A percentile compares a stretch with the other conserved stretches of the same genome.
phyloP scores from a whole-genome alignment of 2,329 filamentous ascomycete genomes.

The Nothopassalora personata region DNA sequence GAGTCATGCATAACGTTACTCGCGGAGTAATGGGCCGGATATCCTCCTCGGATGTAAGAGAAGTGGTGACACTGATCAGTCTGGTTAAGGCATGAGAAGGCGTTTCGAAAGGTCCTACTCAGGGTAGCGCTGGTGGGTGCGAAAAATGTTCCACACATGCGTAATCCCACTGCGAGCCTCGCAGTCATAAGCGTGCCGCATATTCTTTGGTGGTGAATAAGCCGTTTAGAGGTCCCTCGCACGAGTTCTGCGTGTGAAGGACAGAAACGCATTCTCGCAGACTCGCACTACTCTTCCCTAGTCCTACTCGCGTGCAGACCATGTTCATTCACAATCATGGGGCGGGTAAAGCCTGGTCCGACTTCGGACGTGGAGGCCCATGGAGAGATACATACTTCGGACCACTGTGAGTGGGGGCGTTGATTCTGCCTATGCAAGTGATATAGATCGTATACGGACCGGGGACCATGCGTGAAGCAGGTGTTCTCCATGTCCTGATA shows the following conservation, averaged over 20 bases:
- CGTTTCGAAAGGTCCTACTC: not conserved
- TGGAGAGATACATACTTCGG: not conserved
- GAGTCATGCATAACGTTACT: not conserved
- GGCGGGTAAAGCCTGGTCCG: not conserved
- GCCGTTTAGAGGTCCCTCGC: too few relatives aligned
- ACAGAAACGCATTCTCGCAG: too few relatives aligned
- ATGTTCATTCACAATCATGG: not conserved
- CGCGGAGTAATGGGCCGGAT: not conserved
- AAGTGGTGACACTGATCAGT: not conserved
- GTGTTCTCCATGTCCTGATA: not conserved
- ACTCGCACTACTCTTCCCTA: too few relatives aligned
- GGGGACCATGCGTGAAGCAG: not conserved
- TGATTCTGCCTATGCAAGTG: not conserved
- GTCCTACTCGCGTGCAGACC: not conserved
- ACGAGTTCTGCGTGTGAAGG: too few relatives aligned
- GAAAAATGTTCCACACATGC: too few relatives aligned
- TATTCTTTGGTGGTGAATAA: too few relatives aligned
- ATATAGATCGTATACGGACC: not conserved
- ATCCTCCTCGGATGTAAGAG: not conserved
- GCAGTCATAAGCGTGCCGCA: too few relatives aligned
- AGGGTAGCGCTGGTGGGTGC: too few relatives aligned
- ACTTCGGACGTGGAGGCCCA: not conserved
- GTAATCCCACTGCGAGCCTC: too few relatives aligned
- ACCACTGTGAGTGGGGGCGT: not conserved
- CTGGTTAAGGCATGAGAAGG: not conserved